phyloP scores from a whole-genome alignment of 352 stramenopile species.

The Phytophthora cryptogea region DNA sequence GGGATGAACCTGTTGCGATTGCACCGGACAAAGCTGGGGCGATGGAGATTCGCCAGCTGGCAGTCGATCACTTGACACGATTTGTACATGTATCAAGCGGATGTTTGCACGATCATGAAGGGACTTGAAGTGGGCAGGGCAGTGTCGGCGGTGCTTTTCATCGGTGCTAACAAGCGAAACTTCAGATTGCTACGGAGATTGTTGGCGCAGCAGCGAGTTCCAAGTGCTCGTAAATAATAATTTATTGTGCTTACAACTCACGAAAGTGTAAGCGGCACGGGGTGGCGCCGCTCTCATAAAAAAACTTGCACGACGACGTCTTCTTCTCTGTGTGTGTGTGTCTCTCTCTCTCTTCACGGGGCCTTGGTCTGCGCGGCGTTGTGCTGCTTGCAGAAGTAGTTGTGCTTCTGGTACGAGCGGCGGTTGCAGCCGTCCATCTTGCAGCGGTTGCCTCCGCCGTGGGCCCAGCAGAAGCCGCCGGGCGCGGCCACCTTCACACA shows the following conservation, averaged over 20 bases:
- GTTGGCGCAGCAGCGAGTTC: not conserved
- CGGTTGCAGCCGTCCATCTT: slow-evolving; percentile 71
- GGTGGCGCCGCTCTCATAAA: slow-evolving; percentile 18
- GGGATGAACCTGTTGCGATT: slow-evolving; percentile 1
- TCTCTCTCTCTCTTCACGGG: slow-evolving; percentile 36
- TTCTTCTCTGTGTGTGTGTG: not conserved
- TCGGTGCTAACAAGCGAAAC: not conserved
- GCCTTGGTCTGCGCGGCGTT: slow-evolving; percentile 21
- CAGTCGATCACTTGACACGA: slow-evolving; percentile 13
- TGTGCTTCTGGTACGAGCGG: slow-evolving; percentile 69
- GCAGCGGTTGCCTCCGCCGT: slow-evolving; percentile 70
- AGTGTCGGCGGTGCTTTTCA: not conserved
- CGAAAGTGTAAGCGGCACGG: slow-evolving; percentile 14
- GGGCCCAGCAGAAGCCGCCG: slow-evolving; percentile 69
- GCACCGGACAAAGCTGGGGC: slow-evolving; percentile 4
- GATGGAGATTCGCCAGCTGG: slow-evolving; percentile 2
- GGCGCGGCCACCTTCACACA: slow-evolving; percentile 73
- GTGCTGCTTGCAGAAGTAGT: slow-evolving; percentile 77
- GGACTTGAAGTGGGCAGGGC: not conserved
- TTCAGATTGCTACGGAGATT: not conserved
- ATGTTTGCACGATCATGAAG: slow-evolving; percentile 9
- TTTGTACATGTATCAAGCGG: slow-evolving; percentile 15
- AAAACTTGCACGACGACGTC: slow-evolving; percentile 1
- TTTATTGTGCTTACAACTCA: slow-evolving; percentile 33
- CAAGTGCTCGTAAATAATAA: slow-evolving; percentile 28